A percentile compares a stretch with the other conserved stretches of the same genome.
These are phyloP conservation scores for Fusarium begoniae DNA, from an alignment of 2,329 filamentous ascomycete species.

Conservation along the genomic window DNA sequence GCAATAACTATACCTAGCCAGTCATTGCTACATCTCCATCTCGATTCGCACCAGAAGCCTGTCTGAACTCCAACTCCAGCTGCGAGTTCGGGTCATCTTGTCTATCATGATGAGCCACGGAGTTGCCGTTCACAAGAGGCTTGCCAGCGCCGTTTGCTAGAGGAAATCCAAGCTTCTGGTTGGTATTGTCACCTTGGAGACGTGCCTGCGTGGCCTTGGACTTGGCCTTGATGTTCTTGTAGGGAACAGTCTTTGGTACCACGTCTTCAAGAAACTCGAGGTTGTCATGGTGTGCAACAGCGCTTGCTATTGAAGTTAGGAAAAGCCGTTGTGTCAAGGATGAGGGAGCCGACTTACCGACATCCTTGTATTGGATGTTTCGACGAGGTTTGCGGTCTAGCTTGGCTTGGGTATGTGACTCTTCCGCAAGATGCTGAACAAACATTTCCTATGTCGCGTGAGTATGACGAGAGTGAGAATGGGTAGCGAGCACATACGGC, in stretches of 20 bases:
- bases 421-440: slow-evolving; percentile 87
- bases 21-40: slow-evolving; percentile 70
- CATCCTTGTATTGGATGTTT: slow-evolving; percentile 95
- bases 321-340: not conserved
- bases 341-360: slow-evolving; percentile 65
- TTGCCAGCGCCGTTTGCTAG: slow-evolving; percentile 43
- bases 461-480: not conserved
- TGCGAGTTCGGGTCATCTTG: slow-evolving; percentile 61
- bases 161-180: slow-evolving; percentile 32
- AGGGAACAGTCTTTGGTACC: slow-evolving; percentile 85
- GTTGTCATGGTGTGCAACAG: slow-evolving; percentile 88
- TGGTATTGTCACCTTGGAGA: slow-evolving; percentile 52
- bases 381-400: slow-evolving; percentile 90
- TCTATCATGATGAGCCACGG: slow-evolving; percentile 38
- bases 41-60: slow-evolving; percentile 49
- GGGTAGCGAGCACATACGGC: slow-evolving; percentile 65
- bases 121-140: slow-evolving; percentile 45
- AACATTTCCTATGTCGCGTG: slow-evolving; percentile 80
- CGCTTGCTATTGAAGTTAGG: slow-evolving; percentile 69
- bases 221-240: slow-evolving; percentile 78
- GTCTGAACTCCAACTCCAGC: slow-evolving; percentile 64
- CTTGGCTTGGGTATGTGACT: slow-evolving; percentile 88
- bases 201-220: slow-evolving; percentile 60
- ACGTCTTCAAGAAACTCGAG: slow-evolving; percentile 94
- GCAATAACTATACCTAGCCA: slow-evolving; percentile 51